Evolutionary conservation across 257 asterid species (phyloP).

Genomic region (Primulina tabacum): DNA sequence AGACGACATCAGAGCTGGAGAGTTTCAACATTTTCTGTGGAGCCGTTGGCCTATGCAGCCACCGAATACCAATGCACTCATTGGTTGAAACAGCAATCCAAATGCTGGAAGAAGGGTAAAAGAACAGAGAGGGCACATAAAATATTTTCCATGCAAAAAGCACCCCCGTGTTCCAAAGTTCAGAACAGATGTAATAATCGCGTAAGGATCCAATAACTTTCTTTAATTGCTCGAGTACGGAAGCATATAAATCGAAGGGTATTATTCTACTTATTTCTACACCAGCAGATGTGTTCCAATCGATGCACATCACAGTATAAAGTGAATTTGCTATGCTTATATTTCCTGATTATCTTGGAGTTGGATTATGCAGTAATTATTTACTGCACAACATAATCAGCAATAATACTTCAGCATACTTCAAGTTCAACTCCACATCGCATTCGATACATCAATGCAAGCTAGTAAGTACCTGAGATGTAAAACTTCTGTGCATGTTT

Average conservation of each 20-base stretch:
- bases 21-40: slow-evolving; percentile 86
- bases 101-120: slow-evolving; percentile 40
- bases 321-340: neutral
- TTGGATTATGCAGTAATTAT: neutral
- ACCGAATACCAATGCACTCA: slow-evolving; percentile 46
- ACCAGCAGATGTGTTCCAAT: neutral
- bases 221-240: slow-evolving; percentile 24
- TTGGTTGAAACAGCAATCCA: slow-evolving; percentile 60
- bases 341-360: neutral
- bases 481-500: neutral
- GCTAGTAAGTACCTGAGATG: neutral
- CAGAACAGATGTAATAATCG: neutral
- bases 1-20: slow-evolving; percentile 84
- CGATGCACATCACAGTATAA: slow-evolving; percentile 23
- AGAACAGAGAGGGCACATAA: slow-evolving; percentile 3
- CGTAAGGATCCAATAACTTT: slow-evolving; percentile 16
- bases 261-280: slow-evolving; percentile 3
- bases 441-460: neutral
- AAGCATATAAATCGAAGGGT: neutral
- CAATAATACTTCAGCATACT: neutral
- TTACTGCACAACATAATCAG: neutral
- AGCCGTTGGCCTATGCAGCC: slow-evolving; percentile 72
- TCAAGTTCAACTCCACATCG: neutral
- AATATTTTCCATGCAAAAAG: slow-evolving; percentile 3
- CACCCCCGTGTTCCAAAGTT: neutral